These are phyloP conservation scores for Globisporangium mamillatum DNA, from an alignment of 352 stramenopile species.

Conservation along the genomic window DNA sequence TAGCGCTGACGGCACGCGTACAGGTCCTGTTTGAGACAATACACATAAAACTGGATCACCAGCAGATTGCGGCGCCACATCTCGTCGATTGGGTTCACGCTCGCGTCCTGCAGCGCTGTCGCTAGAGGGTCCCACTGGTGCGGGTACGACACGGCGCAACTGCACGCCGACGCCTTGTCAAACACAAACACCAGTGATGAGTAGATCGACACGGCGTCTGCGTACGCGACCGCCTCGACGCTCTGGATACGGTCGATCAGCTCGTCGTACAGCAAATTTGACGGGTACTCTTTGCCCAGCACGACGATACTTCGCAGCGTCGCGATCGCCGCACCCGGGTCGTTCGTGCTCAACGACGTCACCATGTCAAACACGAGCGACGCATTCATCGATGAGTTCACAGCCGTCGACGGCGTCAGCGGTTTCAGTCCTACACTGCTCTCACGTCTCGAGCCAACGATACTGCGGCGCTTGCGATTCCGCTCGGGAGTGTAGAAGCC, in stretches of 20 bases:
- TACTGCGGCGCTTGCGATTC: slow-evolving; percentile 38
- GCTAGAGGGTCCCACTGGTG: slow-evolving; percentile 67
- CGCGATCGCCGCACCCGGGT: slow-evolving; percentile 72
- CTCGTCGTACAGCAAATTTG: slow-evolving; percentile 74
- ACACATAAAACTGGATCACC: slow-evolving; percentile 80
- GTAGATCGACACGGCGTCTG: slow-evolving; percentile 72
- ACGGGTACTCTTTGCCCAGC: slow-evolving; percentile 80
- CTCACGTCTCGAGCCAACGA: slow-evolving; percentile 10
- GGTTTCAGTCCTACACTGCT: slow-evolving; percentile 38
- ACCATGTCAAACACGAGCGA: slow-evolving; percentile 83
- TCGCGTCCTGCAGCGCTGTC: slow-evolving; percentile 58
- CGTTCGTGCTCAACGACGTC: slow-evolving; percentile 79
- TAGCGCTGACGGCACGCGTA: slow-evolving; percentile 51
- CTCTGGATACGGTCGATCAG: slow-evolving; percentile 81
- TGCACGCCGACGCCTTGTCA: slow-evolving; percentile 66
- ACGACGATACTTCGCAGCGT: slow-evolving; percentile 80
- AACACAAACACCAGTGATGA: slow-evolving; percentile 80
- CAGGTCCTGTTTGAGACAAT: slow-evolving; percentile 77
- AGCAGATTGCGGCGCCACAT: slow-evolving; percentile 65
- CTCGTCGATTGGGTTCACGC: slow-evolving; percentile 42
- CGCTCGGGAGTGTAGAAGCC: slow-evolving; percentile 14
- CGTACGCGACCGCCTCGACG: slow-evolving; percentile 63
- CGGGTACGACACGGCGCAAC: slow-evolving; percentile 57
- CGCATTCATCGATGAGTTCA: slow-evolving; percentile 78
- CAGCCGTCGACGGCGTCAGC: slow-evolving; percentile 50